Evolutionary conservation across 2,329 filamentous ascomycete species (phyloP).

Genomic region (Paecilomyces niveus): DNA sequence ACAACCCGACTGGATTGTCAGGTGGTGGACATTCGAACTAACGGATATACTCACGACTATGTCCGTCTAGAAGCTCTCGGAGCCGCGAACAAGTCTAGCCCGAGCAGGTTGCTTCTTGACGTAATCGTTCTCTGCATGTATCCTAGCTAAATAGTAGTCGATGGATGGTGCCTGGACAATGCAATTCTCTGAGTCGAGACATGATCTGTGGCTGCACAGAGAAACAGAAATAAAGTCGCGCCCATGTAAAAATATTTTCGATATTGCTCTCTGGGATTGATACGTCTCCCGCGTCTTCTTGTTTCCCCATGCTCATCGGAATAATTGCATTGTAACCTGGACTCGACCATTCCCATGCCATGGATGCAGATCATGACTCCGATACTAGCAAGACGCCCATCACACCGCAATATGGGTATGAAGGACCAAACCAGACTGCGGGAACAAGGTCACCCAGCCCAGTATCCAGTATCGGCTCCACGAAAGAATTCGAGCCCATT

Average conservation of each 20-base stretch:
- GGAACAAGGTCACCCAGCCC: not conserved
- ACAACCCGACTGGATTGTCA: not conserved
- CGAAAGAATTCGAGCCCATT: slow-evolving; percentile 6
- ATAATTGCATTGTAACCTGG: not conserved
- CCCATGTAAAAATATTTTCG: not conserved
- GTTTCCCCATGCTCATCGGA: not conserved
- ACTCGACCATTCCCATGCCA: not conserved
- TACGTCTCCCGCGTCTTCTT: not conserved
- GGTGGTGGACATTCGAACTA: not conserved
- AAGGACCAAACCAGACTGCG: not conserved
- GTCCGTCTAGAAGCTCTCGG: not conserved
- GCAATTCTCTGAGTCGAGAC: not conserved
- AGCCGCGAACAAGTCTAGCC: not conserved
- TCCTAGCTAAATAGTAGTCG: not conserved
- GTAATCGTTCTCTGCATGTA: not conserved
- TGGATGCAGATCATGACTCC: not conserved
- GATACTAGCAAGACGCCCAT: not conserved
- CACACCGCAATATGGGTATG: not conserved
- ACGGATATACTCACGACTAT: not conserved
- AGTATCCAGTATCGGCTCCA: not conserved
- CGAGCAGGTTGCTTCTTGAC: not conserved
- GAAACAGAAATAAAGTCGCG: not conserved
- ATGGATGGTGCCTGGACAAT: not conserved
- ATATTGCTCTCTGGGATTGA: not conserved
- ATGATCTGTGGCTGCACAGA: not conserved